Evolutionary conservation across 768 basidiomycete species (phyloP).

Genomic region (Leccinellum albellum): DNA sequence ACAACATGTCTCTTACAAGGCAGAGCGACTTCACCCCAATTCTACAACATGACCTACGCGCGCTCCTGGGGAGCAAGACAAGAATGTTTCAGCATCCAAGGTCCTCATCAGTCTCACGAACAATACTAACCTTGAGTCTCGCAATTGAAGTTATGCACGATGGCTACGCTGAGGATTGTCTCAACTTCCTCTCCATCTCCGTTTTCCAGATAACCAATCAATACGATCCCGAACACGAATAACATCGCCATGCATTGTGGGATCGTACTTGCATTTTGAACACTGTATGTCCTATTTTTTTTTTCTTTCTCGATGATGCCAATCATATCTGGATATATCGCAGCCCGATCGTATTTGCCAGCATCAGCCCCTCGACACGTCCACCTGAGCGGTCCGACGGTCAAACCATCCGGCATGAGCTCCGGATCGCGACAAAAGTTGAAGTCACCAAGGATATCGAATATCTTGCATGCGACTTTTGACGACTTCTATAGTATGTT

Average conservation of each 20-base stretch:
- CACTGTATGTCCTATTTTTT: constrained; percentile 93
- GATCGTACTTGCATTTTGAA: constrained; percentile 85
- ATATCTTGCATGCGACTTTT: constrained; percentile 44
- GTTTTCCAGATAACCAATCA: no score
- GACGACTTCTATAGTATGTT: constrained; percentile 83
- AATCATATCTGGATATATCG: constrained; percentile 87
- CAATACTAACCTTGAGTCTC: constrained; percentile 56
- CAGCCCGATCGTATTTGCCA: constrained; percentile 82
- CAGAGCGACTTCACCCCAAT: not conserved
- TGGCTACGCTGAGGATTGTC: constrained; percentile 29
- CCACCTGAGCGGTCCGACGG: no score
- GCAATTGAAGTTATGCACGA: constrained; percentile 25
- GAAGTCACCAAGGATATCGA: no score
- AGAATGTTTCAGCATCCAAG: not conserved
- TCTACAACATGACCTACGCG: not conserved
- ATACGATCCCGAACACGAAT: constrained; percentile 34
- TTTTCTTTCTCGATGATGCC: constrained; percentile 63
- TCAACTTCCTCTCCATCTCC: no score
- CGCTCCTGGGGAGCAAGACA: not conserved
- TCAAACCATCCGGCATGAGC: no score
- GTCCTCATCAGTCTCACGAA: not conserved
- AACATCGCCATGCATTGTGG: constrained; percentile 21
- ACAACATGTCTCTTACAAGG: not conserved
- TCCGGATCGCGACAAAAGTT: no score
- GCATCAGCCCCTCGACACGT: no score